Evolutionary conservation across 495 filamentous ascomycete species (phyloP), one percentile per base, ranked within the genome.

Genomic region (Penicillium flavigenum): DNA sequence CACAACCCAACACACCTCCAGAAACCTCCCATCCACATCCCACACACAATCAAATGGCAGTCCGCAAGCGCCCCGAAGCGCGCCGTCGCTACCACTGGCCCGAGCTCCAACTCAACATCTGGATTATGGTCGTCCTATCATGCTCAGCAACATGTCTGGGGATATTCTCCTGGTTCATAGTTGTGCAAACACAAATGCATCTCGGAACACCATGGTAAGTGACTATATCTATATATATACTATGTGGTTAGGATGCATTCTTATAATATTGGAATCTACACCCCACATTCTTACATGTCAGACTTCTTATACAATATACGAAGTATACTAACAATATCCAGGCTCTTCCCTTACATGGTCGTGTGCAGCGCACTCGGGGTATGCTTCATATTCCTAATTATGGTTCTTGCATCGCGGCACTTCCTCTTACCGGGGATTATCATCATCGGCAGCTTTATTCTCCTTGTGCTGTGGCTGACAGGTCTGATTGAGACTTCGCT

Each of bases 321-420:
- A 51, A 31, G 12, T 36, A 24, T 17, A 29, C 42, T 19, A 50
- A 60, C 58, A 46, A 65, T 47, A 46, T 56, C 38, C 66, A 96
- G 94, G 94, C 88, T 97, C 69, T 92, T 97, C 72, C 88, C 95
- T 43, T 99, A 89, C 83, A 90, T 88, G 81, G 87, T 97, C 38
- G 85, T 86, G 31, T 81, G 84, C 53, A 79, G 81, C 60, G 73
- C 83, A 24, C 80, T 97, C 34, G 81, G 81, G 43, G 78, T 97
- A 53, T 69, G 86, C 70, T 94, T 92, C 79, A 83, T 95, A 51
- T 70, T 86, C 63, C 60, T 88, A 12, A 76, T 94, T 52, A 74
- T 93, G 52, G 80, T 76, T 71, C 84, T 98, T 16, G 88, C 92
- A 58, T 79, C 81, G 42, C 86, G 90, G 54, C 83, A 89, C 2